These are phyloP conservation scores for Ascochyta lentis DNA, from an alignment of 2,329 filamentous ascomycete species.

Conservation along the genomic window DNA sequence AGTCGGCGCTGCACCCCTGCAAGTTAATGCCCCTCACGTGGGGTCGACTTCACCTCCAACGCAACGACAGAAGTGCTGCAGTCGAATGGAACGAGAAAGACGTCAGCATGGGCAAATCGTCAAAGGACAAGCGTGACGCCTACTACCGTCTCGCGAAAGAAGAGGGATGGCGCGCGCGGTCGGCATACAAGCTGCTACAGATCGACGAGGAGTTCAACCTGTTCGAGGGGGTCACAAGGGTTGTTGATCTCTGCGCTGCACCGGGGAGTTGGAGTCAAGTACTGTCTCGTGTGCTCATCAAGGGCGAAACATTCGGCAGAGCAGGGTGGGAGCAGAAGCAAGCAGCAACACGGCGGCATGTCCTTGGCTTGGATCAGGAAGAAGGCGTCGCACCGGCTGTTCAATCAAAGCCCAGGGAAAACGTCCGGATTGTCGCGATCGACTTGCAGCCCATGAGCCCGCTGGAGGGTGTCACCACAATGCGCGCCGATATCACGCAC, in stretches of 20 bases:
- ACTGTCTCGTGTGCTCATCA: constrained; percentile 88
- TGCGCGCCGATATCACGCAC: constrained; percentile 96
- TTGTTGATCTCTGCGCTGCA: constrained; percentile 94
- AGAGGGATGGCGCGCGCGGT: constrained; percentile 96
- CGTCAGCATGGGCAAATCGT: constrained; percentile 80
- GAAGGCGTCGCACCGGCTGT: constrained; percentile 24
- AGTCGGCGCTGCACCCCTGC: constrained; percentile 31
- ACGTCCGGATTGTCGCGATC: constrained; percentile 94
- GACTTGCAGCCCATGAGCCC: constrained; percentile 96
- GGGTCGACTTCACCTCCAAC: constrained; percentile 15
- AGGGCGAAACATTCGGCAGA: constrained; percentile 87
- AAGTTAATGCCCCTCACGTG: constrained; percentile 29
- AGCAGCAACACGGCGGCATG: constrained; percentile 67
- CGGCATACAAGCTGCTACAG: constrained; percentile 96
- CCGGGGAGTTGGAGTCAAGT: constrained; percentile 98
- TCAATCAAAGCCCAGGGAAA: constrained; percentile 60
- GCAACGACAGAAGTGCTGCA: no score
- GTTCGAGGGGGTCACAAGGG: constrained; percentile 86
- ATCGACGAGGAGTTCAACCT: constrained; percentile 96
- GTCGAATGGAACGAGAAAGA: no score
- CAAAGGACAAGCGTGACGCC: constrained; percentile 97
- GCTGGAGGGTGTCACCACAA: constrained; percentile 86
- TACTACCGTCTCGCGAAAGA: constrained; percentile 98
- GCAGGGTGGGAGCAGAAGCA: constrained; percentile 87
- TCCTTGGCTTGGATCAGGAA: constrained; percentile 53